Evolutionary conservation across 2,329 filamentous ascomycete species (phyloP), one percentile per base, ranked within the genome.

Genomic region (Aspergillus versicolor): DNA sequence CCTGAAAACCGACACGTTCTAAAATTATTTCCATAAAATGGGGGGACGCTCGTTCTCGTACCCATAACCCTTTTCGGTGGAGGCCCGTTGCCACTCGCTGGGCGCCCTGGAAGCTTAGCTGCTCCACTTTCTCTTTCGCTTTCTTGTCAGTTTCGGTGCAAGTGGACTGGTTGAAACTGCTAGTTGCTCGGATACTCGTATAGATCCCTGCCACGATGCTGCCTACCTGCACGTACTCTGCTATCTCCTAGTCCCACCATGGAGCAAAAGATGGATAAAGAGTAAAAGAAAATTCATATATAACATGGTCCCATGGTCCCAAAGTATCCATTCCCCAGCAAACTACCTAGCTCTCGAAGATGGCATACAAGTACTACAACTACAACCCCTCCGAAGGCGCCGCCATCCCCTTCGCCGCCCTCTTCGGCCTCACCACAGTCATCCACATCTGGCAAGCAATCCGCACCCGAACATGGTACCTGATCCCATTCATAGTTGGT

Each of bases 401-500:
- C 2, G 67, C 65, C 5, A 56, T 64, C 11, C 47, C 66, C 15
- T 68, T 68, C 55, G 50, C 66, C 8, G 51, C 65, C 2, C 56
- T 65, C n/a, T 70, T 70, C 46, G 54, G 34, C 19, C 41, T 60
- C 8, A 49, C 59, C 3, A 62, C 62, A 5, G 4, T 60, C 15
- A 19, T 69, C 3, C 64, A 69, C 32, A 64, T 63, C 32, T 68
- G 57, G 21, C 63, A 66, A 17, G 19, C 66, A n/a, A 49, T 67
- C 44, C 57, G 61, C 13, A 66, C 59, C 4, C 56, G 63, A 48
- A 65, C 65, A 51, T 65, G 67, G 63, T 70, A 68, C 58, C 62
- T 67, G 42, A 66, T 67, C 30, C 65, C 68, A 5, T 52, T 71
- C 3, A 62, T 69, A 0, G 59, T 76, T 21, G 75, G 75, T 9